Evolutionary conservation across 176 grass and related monocot genomes (phyloP).

Genomic region (Musa troglodytarum): DNA sequence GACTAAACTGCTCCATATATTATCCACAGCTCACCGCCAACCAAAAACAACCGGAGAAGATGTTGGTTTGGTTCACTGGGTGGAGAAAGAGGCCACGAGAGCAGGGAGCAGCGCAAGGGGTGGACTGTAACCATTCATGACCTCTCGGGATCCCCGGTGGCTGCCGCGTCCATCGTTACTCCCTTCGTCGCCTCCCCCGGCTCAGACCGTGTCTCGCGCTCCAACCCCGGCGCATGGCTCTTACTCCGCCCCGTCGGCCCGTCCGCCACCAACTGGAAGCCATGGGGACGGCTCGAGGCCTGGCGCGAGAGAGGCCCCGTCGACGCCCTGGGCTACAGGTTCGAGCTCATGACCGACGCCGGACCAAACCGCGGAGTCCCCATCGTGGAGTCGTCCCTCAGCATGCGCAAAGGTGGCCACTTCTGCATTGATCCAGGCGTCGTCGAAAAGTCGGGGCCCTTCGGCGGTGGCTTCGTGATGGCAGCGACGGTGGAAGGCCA

Average conservation of each 20-base stretch:
- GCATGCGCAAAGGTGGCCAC: slow-evolving; percentile 57
- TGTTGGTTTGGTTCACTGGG: slow-evolving; percentile 48
- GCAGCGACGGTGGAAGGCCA: slow-evolving; percentile 64
- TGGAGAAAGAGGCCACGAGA: slow-evolving; percentile 22
- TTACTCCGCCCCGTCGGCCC: slow-evolving; percentile 58
- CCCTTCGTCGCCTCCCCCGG: slow-evolving; percentile 92
- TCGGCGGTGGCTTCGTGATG: slow-evolving; percentile 71
- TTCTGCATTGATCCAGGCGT: slow-evolving; percentile 57
- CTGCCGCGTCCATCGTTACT: slow-evolving; percentile 82
- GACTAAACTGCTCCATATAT: neutral
- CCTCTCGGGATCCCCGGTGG: slow-evolving; percentile 83
- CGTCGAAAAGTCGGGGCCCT: slow-evolving; percentile 38
- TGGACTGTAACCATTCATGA: slow-evolving; percentile 98
- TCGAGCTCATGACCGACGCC: slow-evolving; percentile 72
- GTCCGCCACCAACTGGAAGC: slow-evolving; percentile 68
- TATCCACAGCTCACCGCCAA: slow-evolving; percentile 41
- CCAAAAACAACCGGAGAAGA: slow-evolving; percentile 23
- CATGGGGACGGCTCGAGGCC: slow-evolving; percentile 87
- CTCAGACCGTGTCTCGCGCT: slow-evolving; percentile 76
- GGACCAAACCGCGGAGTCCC: slow-evolving; percentile 38
- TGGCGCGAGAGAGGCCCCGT: slow-evolving; percentile 86
- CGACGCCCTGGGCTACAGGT: slow-evolving; percentile 67
- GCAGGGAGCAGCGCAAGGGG: slow-evolving; percentile 72
- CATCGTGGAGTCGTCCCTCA: slow-evolving; percentile 60
- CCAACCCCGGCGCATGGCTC: slow-evolving; percentile 85